phyloP scores from a whole-genome alignment of 257 asterid species.

The Nicotiana undulata region DNA sequence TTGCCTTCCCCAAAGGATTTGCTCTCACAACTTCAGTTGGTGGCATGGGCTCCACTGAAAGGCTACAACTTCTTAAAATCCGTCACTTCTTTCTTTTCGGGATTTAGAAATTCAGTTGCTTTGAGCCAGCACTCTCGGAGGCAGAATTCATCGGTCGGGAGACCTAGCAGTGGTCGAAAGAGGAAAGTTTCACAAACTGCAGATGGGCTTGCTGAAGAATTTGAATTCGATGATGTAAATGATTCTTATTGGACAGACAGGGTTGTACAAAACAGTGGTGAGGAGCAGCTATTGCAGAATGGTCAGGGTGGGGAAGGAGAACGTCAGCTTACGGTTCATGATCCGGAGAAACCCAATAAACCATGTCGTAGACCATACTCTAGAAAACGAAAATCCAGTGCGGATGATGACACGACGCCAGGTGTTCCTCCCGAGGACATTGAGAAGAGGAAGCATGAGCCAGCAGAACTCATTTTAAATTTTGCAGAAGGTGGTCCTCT shows the following conservation, averaged over 20 bases:
- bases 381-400: slow-evolving; percentile 53
- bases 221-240: slow-evolving; percentile 80
- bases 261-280: slow-evolving; percentile 64
- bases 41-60: slow-evolving; percentile 56
- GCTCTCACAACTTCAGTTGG: slow-evolving; percentile 57
- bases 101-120: slow-evolving; percentile 58
- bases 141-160: slow-evolving; percentile 9
- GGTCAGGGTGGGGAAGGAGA: slow-evolving; percentile 31
- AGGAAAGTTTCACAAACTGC: slow-evolving; percentile 34
- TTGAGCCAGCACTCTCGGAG: slow-evolving; percentile 16
- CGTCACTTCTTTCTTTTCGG: slow-evolving; percentile 41
- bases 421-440: slow-evolving; percentile 33
- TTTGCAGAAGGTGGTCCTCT: slow-evolving; percentile 52
- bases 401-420: slow-evolving; percentile 21
- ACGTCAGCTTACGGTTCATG: slow-evolving; percentile 21
- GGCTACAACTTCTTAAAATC: slow-evolving; percentile 22
- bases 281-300: slow-evolving; percentile 52
- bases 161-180: slow-evolving; percentile 39
- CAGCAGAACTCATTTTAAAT: slow-evolving; percentile 77
- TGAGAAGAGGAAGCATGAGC: slow-evolving; percentile 54
- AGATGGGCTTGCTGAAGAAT: slow-evolving; percentile 61
- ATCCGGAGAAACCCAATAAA: slow-evolving; percentile 34
- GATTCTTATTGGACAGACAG: slow-evolving; percentile 91
- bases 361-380: slow-evolving; percentile 43
- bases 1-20: slow-evolving; percentile 46